Evolutionary conservation across 805 yeast genomes (phyloP).

Genomic region (Pichia pseudocactophila): DNA sequence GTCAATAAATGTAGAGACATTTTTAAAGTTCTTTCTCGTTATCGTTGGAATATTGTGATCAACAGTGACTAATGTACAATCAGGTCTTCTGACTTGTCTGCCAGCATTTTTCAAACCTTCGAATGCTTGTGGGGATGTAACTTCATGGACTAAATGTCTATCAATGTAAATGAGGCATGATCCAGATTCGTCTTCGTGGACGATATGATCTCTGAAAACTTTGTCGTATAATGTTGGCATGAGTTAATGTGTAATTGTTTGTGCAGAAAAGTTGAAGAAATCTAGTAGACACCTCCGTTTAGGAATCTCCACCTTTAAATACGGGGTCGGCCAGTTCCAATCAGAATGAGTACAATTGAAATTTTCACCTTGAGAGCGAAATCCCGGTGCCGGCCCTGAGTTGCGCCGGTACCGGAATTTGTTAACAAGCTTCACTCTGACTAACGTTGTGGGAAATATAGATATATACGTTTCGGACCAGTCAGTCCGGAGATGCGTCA

Average conservation of each 20-base stretch:
- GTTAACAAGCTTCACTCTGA: too few species aligned
- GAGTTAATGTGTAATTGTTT: not conserved
- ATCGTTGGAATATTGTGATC: constrained; percentile 97
- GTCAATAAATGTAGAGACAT: constrained; percentile 70
- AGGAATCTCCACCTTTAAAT: not conserved
- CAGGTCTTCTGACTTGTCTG: constrained; percentile 81
- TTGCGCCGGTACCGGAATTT: not conserved
- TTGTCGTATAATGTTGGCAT: constrained; percentile 82
- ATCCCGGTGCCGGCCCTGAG: constrained; percentile 1
- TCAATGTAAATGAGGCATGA: constrained; percentile 86
- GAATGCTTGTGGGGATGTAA: constrained; percentile 98
- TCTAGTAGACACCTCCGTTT: too few species aligned
- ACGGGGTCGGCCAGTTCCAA: not conserved
- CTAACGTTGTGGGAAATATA: too few species aligned
- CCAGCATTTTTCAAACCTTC: constrained; percentile 89
- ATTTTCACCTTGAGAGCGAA: not conserved
- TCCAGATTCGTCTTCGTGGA: constrained; percentile 80
- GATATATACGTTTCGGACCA: too few species aligned
- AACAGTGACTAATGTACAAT: constrained; percentile 90
- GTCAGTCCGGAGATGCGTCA: too few species aligned
- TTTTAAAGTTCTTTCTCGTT: constrained; percentile 69
- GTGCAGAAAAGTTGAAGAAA: too few species aligned
- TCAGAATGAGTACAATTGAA: not conserved
- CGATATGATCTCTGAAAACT: constrained; percentile 91
- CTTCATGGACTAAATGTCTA: constrained; percentile 97